Evolutionary conservation across 306 rosid genomes (phyloP).

Genomic region (Albizia julibrissin): DNA sequence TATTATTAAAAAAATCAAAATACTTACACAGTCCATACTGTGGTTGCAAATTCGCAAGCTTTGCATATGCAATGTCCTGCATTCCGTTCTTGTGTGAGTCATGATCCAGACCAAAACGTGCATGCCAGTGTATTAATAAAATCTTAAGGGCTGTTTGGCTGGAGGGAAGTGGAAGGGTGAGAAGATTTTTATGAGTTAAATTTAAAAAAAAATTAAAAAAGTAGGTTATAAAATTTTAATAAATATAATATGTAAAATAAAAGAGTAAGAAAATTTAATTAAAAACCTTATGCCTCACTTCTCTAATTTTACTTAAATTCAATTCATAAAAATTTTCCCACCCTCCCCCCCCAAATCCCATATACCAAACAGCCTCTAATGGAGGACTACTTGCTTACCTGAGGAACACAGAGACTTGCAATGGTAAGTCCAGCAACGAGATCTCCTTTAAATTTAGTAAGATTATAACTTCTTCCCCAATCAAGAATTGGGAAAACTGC

Average conservation of each 20-base stretch:
- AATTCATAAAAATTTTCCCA: too few relatives aligned
- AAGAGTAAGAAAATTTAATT: too few relatives aligned
- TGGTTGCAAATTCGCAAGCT: constrained; percentile 49
- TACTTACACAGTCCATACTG: constrained; percentile 51
- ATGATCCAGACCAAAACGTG: neutral
- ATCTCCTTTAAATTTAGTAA: constrained; percentile 57
- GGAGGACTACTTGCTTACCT: constrained; percentile 36
- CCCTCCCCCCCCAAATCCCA: too few relatives aligned
- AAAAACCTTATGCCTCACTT: too few relatives aligned
- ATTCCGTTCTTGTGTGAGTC: neutral
- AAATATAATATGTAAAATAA: too few relatives aligned
- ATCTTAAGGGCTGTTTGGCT: neutral
- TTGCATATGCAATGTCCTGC: constrained; percentile 50
- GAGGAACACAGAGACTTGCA: constrained; percentile 86
- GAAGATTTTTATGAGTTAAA: too few relatives aligned
- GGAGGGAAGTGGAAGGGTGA: too few relatives aligned
- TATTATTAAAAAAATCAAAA: neutral
- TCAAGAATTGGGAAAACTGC: constrained; percentile 58
- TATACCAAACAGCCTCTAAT: too few relatives aligned
- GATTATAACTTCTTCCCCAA: constrained; percentile 55
- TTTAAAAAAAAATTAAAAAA: too few relatives aligned
- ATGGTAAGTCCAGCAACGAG: constrained; percentile 66
- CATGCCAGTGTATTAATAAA: neutral
- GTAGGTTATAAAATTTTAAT: too few relatives aligned
- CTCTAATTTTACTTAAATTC: too few relatives aligned